These are phyloP conservation scores for Viola odorata DNA, from an alignment of 345 rosid genomes.

Conservation along the genomic window DNA sequence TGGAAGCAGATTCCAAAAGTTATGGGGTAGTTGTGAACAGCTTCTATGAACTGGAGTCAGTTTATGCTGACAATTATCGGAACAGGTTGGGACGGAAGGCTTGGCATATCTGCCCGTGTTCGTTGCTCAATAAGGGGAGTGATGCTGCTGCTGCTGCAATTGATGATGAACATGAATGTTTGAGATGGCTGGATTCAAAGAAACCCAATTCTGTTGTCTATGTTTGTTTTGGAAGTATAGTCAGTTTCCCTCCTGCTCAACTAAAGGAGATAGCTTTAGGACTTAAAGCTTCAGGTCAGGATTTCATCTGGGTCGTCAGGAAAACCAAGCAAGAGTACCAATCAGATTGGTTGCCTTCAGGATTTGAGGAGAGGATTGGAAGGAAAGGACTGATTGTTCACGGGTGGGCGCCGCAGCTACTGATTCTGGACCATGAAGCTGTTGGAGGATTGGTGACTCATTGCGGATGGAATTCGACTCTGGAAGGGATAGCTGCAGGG, in stretches of 20 bases:
- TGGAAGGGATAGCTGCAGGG: slow-evolving; percentile 5
- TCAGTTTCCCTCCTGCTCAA: slow-evolving; percentile 23
- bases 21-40: too few species aligned
- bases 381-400: slow-evolving; percentile 1
- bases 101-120: slow-evolving; percentile 29
- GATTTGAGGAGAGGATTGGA: slow-evolving; percentile 1
- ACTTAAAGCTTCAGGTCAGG: slow-evolving; percentile 42
- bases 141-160: slow-evolving; percentile 26
- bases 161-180: slow-evolving; percentile 24
- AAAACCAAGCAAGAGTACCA: slow-evolving; percentile 23
- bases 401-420: slow-evolving; percentile 9
- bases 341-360: slow-evolving; percentile 12
- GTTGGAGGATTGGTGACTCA: slow-evolving; percentile 8
- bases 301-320: slow-evolving; percentile 51
- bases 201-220: slow-evolving; percentile 41
- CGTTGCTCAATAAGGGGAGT: slow-evolving; percentile 36
- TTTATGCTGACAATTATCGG: slow-evolving; percentile 24
- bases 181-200: slow-evolving; percentile 55
- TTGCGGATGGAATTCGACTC: slow-evolving; percentile 13
- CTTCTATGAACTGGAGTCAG: slow-evolving; percentile 28
- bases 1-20: too few species aligned
- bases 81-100: slow-evolving; percentile 15
- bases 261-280: slow-evolving; percentile 45
- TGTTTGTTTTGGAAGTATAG: slow-evolving; percentile 45
- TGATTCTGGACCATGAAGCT: slow-evolving; percentile 4